Conservation (phyloP, 192 early-diverging fungal genomes). For the Dimargaris cristalligena region DNA sequence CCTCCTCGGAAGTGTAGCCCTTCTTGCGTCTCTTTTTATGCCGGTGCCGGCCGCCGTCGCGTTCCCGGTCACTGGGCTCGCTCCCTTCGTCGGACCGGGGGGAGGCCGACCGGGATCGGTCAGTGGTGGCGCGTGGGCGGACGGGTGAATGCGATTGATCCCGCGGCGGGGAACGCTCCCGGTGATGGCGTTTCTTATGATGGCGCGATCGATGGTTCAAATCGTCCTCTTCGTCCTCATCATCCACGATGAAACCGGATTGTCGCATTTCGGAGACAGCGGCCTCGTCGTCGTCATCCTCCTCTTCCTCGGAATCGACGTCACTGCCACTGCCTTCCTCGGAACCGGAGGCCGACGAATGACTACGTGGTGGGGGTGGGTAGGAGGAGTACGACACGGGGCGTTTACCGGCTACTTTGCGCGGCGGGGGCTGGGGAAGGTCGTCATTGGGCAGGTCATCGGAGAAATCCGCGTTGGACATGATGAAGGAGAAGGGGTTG, state of each 20-base stretch:
- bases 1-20: slow-evolving; percentile 25
- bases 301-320: slow-evolving; percentile 32
- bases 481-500: background rate
- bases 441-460: background rate
- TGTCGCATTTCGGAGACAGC: slow-evolving; percentile 39
- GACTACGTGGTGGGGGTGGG: slow-evolving; percentile 2
- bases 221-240: slow-evolving; percentile 34
- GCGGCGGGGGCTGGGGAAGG: background rate
- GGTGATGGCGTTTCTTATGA: slow-evolving; percentile 11
- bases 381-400: background rate
- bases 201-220: slow-evolving; percentile 23
- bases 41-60: background rate
- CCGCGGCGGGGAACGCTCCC: background rate
- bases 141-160: background rate
- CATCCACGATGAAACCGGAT: slow-evolving; percentile 60
- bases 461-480: background rate
- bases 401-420: slow-evolving; percentile 3
- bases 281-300: slow-evolving; percentile 45
- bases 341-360: slow-evolving; percentile 29
- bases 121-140: background rate
- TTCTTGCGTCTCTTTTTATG: slow-evolving; percentile 7
- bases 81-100: slow-evolving; percentile 1
- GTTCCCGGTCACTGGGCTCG: slow-evolving; percentile 3
- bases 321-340: slow-evolving; percentile 37
- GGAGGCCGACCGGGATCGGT: background rate